Conservation (phyloP, 345 rosid species). For the Alliaria petiolata region DNA sequence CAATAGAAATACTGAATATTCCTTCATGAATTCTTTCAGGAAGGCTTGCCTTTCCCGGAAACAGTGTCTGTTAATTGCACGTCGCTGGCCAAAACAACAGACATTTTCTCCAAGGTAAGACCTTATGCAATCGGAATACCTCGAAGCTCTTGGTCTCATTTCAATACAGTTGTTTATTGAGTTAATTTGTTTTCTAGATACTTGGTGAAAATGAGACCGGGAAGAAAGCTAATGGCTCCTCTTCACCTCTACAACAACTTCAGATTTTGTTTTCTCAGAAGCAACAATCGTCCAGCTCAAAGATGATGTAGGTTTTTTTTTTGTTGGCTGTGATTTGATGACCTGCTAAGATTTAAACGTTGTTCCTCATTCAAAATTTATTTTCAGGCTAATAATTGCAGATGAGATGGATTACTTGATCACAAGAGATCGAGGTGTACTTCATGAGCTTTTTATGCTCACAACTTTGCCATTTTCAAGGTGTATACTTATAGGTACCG, state of each 20-base stretch:
- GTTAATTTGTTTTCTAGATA: constrained; percentile 46
- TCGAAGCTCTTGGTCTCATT: neutral
- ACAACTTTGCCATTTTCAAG: constrained; percentile 76
- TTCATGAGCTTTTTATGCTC: constrained; percentile 92
- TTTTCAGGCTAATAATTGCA: constrained; percentile 67
- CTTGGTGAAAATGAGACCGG: constrained; percentile 37
- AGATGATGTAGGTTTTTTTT: constrained; percentile 62
- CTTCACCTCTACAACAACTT: constrained; percentile 58
- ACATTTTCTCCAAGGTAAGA: constrained; percentile 75
- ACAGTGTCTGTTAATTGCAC: constrained; percentile 66
- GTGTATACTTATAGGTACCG: constrained; percentile 75
- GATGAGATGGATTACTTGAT: constrained; percentile 93
- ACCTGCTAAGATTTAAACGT: neutral
- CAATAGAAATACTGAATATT: neutral
- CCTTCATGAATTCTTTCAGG: constrained; percentile 32
- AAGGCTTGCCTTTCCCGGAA: constrained; percentile 48
- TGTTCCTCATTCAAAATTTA: neutral
- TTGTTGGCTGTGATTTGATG: neutral
- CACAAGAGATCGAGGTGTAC: constrained; percentile 76
- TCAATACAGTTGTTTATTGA: constrained; percentile 20
- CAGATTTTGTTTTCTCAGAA: constrained; percentile 59
- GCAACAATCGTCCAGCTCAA: constrained; percentile 38
- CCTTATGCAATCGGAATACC: neutral
- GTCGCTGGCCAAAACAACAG: constrained; percentile 57
- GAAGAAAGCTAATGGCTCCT: constrained; percentile 37